phyloP scores from a whole-genome alignment of 129 eudicot species.

The Pittosporum tobira region DNA sequence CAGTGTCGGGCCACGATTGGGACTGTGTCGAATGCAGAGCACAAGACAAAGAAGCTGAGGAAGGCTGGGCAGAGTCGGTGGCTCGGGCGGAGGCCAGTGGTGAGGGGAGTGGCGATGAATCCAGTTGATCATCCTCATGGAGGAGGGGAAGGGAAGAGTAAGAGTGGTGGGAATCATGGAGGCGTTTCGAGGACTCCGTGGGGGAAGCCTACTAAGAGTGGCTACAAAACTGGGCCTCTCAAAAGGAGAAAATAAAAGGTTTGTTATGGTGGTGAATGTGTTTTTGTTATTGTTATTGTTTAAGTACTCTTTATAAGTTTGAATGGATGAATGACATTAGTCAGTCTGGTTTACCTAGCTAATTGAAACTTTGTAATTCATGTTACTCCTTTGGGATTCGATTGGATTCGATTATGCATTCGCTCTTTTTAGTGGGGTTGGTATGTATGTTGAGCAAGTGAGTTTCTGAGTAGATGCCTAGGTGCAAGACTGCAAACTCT shows the following conservation, averaged over 20 bases:
- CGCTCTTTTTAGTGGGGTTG: no score
- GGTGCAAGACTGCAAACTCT: no score
- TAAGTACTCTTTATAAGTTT: not conserved
- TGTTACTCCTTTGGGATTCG: not conserved
- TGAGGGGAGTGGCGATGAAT: constrained; percentile 86
- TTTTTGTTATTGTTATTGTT: not conserved
- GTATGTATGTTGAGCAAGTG: no score
- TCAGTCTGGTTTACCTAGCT: not conserved
- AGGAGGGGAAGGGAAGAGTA: constrained; percentile 92
- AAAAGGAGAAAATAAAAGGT: constrained; percentile 40
- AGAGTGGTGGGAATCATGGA: constrained; percentile 73
- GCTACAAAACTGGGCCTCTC: constrained; percentile 65
- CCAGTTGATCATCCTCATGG: constrained; percentile 96
- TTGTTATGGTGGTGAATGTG: not conserved
- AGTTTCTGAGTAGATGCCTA: no score
- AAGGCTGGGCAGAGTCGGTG: constrained; percentile 81
- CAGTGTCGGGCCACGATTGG: constrained; percentile 71
- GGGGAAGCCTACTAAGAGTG: constrained; percentile 85
- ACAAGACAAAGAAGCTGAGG: constrained; percentile 48
- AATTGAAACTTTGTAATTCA: not conserved
- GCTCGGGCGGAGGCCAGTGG: constrained; percentile 64
- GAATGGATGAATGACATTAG: not conserved
- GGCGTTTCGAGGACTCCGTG: constrained; percentile 49
- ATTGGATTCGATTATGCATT: no score
- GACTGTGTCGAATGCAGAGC: constrained; percentile 52